Evolutionary conservation across 2,329 filamentous ascomycete species (phyloP).

Genomic region (Ophiostoma ips): DNA sequence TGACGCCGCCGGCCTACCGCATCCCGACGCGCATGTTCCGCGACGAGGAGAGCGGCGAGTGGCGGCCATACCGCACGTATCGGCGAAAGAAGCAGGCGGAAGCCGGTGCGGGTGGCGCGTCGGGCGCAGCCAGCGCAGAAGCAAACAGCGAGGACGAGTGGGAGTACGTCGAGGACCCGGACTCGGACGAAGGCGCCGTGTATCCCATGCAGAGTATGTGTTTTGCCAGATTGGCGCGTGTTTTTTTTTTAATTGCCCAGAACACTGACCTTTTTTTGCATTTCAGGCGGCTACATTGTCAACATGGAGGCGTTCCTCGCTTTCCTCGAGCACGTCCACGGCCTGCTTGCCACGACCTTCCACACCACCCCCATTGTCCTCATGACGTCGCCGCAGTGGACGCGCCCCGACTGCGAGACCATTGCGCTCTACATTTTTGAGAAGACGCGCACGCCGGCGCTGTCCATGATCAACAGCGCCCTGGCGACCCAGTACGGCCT

Average conservation of each 20-base stretch:
- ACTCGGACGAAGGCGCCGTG: conserved; percentile 76
- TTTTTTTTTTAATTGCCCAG: not conserved
- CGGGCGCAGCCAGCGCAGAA: not conserved
- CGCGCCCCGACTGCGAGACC: conserved; percentile 69
- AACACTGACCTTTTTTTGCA: not conserved
- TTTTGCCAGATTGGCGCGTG: too few relatives aligned
- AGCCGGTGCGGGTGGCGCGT: not conserved
- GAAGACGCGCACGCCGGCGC: conserved; percentile 85
- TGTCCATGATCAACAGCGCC: conserved; percentile 81
- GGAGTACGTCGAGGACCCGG: conserved; percentile 76
- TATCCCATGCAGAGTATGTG: conserved; percentile 50
- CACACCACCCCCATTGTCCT: conserved; percentile 94
- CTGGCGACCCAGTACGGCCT: conserved; percentile 78
- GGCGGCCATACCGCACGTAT: conserved; percentile 62
- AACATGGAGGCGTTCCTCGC: conserved; percentile 92
- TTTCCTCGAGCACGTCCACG: conserved; percentile 82
- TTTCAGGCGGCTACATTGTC: conserved; percentile 63
- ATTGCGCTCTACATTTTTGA: conserved; percentile 94
- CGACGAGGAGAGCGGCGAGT: conserved; percentile 65
- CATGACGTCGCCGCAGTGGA: conserved; percentile 82
- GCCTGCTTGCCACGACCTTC: conserved; percentile 76
- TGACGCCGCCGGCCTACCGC: conserved; percentile 77
- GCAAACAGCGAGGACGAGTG: conserved; percentile 31
- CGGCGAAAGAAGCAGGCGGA: conserved; percentile 39
- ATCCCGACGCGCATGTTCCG: conserved; percentile 91